Conservation (phyloP, 495 filamentous ascomycete species). For the Penicillium pulvis region DNA sequence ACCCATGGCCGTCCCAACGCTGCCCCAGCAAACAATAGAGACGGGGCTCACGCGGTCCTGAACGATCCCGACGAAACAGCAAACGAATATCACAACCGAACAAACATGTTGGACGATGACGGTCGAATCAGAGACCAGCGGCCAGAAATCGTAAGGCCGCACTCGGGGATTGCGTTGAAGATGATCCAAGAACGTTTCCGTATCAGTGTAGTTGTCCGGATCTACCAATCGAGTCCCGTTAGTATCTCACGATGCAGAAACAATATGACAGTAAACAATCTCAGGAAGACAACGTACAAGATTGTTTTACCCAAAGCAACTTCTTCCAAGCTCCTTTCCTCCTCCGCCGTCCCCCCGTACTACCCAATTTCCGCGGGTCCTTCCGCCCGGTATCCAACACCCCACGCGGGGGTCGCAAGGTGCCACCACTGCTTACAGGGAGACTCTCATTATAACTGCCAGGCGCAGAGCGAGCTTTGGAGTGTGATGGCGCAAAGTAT, state of each 20-base stretch:
- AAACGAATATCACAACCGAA: slow-evolving; percentile 90
- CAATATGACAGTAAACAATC: not conserved
- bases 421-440: slow-evolving; percentile 35
- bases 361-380: slow-evolving; percentile 53
- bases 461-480: slow-evolving; percentile 52
- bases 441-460: slow-evolving; percentile 42
- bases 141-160: slow-evolving; percentile 97
- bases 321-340: slow-evolving; percentile 84
- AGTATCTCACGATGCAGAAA: not conserved
- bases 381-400: slow-evolving; percentile 35
- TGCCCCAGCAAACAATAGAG: slow-evolving; percentile 81
- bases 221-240: slow-evolving; percentile 51
- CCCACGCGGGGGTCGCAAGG: slow-evolving; percentile 41
- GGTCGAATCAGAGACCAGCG: slow-evolving; percentile 89
- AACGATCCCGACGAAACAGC: slow-evolving; percentile 89
- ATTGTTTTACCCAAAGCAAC: slow-evolving; percentile 95
- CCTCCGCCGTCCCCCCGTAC: slow-evolving; percentile 59
- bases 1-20: slow-evolving; percentile 78
- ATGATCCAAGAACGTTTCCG: slow-evolving; percentile 92
- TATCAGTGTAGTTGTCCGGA: slow-evolving; percentile 98
- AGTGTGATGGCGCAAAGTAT: slow-evolving; percentile 62
- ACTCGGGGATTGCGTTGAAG: slow-evolving; percentile 94
- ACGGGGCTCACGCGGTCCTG: slow-evolving; percentile 83
- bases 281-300: slow-evolving; percentile 59
- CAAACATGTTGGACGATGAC: slow-evolving; percentile 97